These are phyloP conservation scores for Fusarium redolens DNA, from an alignment of 2,329 filamentous ascomycete genomes.

Conservation along the genomic window DNA sequence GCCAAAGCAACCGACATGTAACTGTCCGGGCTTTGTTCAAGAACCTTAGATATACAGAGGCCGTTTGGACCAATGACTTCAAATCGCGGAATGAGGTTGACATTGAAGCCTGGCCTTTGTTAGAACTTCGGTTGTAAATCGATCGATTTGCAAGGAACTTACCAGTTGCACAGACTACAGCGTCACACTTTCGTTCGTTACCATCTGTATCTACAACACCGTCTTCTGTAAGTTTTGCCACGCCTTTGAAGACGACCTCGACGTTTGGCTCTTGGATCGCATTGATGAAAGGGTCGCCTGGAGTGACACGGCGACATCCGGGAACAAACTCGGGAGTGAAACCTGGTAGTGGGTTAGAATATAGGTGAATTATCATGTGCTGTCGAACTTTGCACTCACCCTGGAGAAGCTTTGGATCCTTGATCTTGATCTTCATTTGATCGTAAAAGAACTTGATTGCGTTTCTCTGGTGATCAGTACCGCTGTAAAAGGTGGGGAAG, in stretches of 20 bases:
- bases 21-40: neutral
- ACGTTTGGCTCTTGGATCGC: neutral
- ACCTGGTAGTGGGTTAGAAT: neutral
- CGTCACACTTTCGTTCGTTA: fast-evolving
- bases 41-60: neutral
- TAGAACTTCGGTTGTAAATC: fast-evolving
- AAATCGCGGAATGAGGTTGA: neutral
- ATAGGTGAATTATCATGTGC: neutral
- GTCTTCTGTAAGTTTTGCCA: fast-evolving
- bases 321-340: neutral
- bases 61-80: neutral
- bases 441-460: neutral
- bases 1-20: neutral
- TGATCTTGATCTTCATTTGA: neutral
- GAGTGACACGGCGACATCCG: neutral
- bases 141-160: fast-evolving
- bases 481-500: neutral
- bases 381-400: neutral
- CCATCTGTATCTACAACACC: neutral
- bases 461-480: neutral
- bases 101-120: neutral
- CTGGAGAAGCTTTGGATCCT: neutral
- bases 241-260: neutral
- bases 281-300: neutral
- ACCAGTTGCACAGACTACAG: neutral